phyloP scores from a whole-genome alignment of 2,329 filamentous ascomycete genomes.

The Ophiostoma novo-ulmi region DNA sequence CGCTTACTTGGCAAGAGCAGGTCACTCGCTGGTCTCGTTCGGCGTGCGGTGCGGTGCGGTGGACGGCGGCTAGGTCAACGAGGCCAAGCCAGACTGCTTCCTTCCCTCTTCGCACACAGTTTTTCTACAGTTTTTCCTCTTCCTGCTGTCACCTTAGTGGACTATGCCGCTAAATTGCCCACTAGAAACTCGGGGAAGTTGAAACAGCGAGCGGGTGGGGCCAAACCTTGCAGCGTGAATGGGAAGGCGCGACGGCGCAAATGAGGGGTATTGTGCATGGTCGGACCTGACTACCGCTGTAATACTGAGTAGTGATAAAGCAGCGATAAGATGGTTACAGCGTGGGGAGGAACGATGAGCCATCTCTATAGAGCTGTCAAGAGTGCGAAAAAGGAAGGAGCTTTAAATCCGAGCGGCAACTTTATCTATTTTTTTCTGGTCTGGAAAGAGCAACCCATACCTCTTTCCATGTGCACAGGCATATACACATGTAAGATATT shows the following conservation, averaged over 20 bases:
- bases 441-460: background rate
- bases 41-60: conserved; percentile 8
- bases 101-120: background rate
- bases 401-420: too few species aligned
- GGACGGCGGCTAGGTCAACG: background rate
- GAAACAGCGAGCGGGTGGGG: conserved; percentile 6
- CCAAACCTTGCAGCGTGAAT: background rate
- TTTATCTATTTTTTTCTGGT: too few species aligned
- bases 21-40: background rate
- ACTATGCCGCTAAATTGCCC: background rate
- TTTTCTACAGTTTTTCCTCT: conserved; percentile 15
- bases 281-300: background rate
- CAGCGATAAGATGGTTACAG: background rate
- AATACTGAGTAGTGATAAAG: background rate
- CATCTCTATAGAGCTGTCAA: background rate
- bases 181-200: conserved; percentile 13
- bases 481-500: too few species aligned
- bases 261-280: conserved; percentile 1
- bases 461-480: background rate
- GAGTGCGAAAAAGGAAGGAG: background rate
- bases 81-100: background rate
- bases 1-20: background rate
- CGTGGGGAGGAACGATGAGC: background rate
- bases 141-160: background rate
- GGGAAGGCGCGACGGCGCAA: conserved; percentile 12